Evolutionary conservation across 805 yeast species (phyloP), one percentile per base, ranked within the genome.

Genomic region (Kodamaea neixiangensis): DNA sequence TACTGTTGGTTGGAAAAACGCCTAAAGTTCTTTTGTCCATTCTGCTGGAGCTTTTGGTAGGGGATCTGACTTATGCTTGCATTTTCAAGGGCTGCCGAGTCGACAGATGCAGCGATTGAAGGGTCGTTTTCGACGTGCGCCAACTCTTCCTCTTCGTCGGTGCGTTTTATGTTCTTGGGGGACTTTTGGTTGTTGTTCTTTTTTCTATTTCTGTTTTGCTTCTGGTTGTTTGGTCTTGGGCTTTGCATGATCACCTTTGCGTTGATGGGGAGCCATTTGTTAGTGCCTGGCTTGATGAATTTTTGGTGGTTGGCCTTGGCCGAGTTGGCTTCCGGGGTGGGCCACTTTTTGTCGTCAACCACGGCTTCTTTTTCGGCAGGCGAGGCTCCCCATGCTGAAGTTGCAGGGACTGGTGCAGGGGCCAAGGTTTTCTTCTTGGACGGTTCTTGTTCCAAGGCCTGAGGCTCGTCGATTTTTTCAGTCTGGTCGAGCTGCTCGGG

Each of bases 321-420:
- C 5, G 44, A 33, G 15, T 37, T 38, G 55, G 67, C 66, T 50
- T 71, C 71, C 3, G 78, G 76, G 10, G 77, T 70, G 14, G 79
- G 78, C 76, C 77, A 73, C 55, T 71, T 73, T 49, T 61, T 64
- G 48, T 72, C 78, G 57, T 73, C 78, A 22, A 73, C 76, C 18
- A 58, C 49, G 13, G 63, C 45, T 15, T 33, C 33, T 9, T 35
- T 43, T 22, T 55, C 48, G n/a, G 54, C 33, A 5, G 66, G 48
- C 11, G 67, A 46, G 11, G 64, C 47, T 14, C 75, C 76, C 79
- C 79, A 74, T 7, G 69, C 79, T 13, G 75, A 69, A 47, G 68
- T 72, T 44, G 66, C 49, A 7, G 79, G 79, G 47, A 74, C 77
- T 1, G 79, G 79, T 7, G 79, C 79, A 3, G 79, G 78, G 5